A percentile compares a stretch with the other conserved stretches of the same genome.
phyloP scores from a whole-genome alignment of 345 rosid genomes.

The Eucalyptus cladocalyx region DNA sequence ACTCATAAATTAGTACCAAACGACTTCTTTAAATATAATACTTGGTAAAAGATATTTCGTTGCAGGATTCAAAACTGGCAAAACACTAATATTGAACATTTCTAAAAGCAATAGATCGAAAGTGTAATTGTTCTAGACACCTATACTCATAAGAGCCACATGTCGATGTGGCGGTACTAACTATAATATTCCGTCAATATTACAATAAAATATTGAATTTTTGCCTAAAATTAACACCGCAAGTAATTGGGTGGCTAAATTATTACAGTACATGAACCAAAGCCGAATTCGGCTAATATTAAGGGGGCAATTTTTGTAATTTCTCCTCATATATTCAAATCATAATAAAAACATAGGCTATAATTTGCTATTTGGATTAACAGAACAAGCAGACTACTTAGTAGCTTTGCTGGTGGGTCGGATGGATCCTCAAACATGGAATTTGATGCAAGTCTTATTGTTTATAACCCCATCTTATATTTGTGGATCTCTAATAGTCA shows the following conservation, averaged over 20 bases:
- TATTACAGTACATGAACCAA: background rate
- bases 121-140: background rate
- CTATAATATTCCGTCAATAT: background rate
- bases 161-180: background rate
- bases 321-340: background rate
- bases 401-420: background rate
- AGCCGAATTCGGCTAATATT: background rate
- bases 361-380: background rate
- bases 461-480: background rate
- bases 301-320: background rate
- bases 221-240: background rate
- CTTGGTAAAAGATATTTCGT: too few relatives aligned
- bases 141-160: background rate
- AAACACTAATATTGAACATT: background rate
- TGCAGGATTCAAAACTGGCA: rapidly evolving
- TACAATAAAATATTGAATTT: background rate
- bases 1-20: too few relatives aligned
- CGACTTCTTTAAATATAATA: too few relatives aligned
- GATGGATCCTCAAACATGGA: background rate
- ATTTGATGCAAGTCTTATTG: background rate
- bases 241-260: background rate
- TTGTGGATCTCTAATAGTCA: background rate
- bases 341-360: background rate
- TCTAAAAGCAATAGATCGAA: background rate
- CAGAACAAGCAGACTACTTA: background rate